Conservation (phyloP, 345 rosid genomes). For the Ailanthus altissimus region DNA sequence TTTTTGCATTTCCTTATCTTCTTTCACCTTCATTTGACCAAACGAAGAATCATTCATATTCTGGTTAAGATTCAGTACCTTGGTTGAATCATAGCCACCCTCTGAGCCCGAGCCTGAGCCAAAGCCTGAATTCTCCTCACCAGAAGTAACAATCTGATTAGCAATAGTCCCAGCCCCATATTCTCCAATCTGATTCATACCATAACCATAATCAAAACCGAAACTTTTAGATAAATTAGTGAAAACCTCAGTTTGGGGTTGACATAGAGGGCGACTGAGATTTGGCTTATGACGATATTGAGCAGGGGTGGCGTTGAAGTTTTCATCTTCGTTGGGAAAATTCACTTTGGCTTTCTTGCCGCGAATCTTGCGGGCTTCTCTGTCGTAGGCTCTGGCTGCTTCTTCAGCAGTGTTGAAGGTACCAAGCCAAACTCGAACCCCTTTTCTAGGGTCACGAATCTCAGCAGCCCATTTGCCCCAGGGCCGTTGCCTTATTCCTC, state of each 20-base stretch:
- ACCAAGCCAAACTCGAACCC: conserved; percentile 94
- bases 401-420: conserved; percentile 90
- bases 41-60: background rate
- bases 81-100: conserved; percentile 10
- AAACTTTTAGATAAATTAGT: background rate
- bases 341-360: conserved; percentile 87
- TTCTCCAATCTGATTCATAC: conserved; percentile 35
- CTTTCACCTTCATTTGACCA: conserved; percentile 20
- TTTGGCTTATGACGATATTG: conserved; percentile 9
- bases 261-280: conserved; percentile 4
- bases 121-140: conserved; percentile 25
- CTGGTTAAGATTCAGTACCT: conserved; percentile 2
- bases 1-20: conserved; percentile 22
- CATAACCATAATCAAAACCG: conserved; percentile 35
- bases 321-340: conserved; percentile 67
- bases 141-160: conserved; percentile 28
- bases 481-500: conserved; percentile 91
- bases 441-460: conserved; percentile 93
- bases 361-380: conserved; percentile 79
- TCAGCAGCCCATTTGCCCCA: conserved; percentile 99
- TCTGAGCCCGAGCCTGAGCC: conserved; percentile 19
- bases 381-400: conserved; percentile 90
- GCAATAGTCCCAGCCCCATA: background rate
- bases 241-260: background rate
- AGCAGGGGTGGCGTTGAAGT: conserved; percentile 13